Evolutionary conservation across 1,284 basidiomycete genomes (phyloP).

Genomic region (Sanguinoderma infundibulare): DNA sequence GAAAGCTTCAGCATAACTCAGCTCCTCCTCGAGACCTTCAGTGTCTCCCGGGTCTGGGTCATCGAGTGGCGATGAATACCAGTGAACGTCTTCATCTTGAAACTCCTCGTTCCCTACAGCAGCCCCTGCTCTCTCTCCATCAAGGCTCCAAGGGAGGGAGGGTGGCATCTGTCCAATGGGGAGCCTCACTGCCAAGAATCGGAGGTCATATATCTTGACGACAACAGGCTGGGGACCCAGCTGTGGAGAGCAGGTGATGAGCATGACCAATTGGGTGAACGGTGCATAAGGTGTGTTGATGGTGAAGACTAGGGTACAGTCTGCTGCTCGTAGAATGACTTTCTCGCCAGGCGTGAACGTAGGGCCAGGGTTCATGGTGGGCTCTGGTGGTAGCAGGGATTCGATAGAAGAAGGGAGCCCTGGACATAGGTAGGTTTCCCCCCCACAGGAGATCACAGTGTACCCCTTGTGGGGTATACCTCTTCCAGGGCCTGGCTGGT

Average conservation of each 20-base stretch:
- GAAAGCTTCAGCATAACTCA: neutral
- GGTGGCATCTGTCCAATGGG: neutral
- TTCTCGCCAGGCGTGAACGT: neutral
- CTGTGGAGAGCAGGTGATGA: neutral
- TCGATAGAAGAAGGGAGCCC: no score
- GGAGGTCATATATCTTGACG: conserved; percentile 17
- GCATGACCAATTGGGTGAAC: neutral
- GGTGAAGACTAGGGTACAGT: neutral
- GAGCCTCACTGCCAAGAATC: conserved; percentile 6
- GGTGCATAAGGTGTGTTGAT: neutral
- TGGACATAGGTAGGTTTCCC: no score
- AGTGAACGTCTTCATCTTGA: no score
- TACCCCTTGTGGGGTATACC: no score
- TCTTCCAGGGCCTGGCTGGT: no score
- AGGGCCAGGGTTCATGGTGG: neutral
- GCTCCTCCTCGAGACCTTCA: conserved; percentile 1
- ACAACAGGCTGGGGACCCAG: conserved; percentile 4
- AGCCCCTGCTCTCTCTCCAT: neutral
- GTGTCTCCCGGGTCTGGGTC: no score
- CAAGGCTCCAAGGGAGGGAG: conserved; percentile 4
- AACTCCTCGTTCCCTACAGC: neutral
- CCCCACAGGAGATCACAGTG: no score
- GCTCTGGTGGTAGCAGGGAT: neutral
- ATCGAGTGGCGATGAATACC: no score
- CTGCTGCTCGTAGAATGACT: neutral